phyloP scores from a whole-genome alignment of 1,284 basidiomycete species.

The Sanghuangporus sanghuang region DNA sequence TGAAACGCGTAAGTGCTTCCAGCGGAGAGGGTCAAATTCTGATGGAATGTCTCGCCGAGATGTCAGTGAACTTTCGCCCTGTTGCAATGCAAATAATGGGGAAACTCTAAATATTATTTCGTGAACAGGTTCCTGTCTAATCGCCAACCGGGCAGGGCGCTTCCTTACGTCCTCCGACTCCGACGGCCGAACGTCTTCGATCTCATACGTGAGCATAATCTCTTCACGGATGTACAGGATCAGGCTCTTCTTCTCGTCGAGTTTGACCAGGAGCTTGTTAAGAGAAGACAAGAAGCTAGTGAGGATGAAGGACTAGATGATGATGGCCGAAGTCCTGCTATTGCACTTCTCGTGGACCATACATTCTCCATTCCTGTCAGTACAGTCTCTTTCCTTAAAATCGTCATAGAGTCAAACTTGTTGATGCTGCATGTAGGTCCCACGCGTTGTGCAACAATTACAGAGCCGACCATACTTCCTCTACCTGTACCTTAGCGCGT shows the following conservation, averaged over 20 bases:
- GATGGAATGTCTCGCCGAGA: slow-evolving; percentile 90
- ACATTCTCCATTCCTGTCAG: slow-evolving; percentile 92
- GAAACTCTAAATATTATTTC: slow-evolving; percentile 4
- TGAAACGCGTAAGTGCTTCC: slow-evolving; percentile 60
- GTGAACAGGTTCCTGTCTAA: slow-evolving; percentile 70
- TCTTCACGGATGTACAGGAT: slow-evolving; percentile 94
- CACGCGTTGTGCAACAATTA: slow-evolving; percentile 85
- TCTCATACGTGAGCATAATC: slow-evolving; percentile 89
- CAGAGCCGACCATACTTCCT: slow-evolving; percentile 75
- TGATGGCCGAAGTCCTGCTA: slow-evolving; percentile 57
- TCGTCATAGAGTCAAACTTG: background rate
- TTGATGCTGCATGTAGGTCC: slow-evolving; percentile 48
- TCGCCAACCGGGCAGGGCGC: slow-evolving; percentile 89
- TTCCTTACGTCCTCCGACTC: slow-evolving; percentile 85
- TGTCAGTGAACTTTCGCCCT: slow-evolving; percentile 45
- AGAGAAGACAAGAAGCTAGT: slow-evolving; percentile 43
- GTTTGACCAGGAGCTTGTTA: slow-evolving; percentile 87
- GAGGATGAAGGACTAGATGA: slow-evolving; percentile 25
- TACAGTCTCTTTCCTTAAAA: slow-evolving; percentile 12
- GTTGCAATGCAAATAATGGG: background rate
- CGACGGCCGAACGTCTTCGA: slow-evolving; percentile 90
- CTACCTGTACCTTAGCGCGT: slow-evolving; percentile 89
- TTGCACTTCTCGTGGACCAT: slow-evolving; percentile 88
- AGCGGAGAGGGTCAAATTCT: slow-evolving; percentile 52
- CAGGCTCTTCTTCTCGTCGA: slow-evolving; percentile 89